phyloP scores from a whole-genome alignment of 352 stramenopile species.

The Halophytophthora polymorphica region DNA sequence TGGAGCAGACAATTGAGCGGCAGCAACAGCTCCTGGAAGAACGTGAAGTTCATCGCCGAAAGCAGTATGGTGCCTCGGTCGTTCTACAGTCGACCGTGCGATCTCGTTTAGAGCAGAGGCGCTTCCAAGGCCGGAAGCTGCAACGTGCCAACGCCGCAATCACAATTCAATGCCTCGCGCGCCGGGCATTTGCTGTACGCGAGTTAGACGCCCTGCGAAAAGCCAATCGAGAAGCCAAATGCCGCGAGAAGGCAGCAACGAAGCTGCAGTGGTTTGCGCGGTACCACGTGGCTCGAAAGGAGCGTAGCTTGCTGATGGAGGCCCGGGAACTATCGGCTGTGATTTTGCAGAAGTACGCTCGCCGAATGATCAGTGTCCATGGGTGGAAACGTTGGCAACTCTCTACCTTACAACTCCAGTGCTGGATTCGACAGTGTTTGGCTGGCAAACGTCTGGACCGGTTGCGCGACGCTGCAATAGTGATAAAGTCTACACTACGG shows the following conservation, averaged over 20 bases:
- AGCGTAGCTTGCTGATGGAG: conserved; percentile 25
- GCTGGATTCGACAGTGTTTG: conserved; percentile 27
- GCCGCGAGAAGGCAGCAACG: conserved; percentile 8
- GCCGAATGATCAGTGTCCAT: conserved; percentile 19
- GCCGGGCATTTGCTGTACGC: conserved; percentile 10
- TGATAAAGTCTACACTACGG: conserved; percentile 14
- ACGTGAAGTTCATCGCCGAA: conserved; percentile 27
- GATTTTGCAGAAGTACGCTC: conserved; percentile 49
- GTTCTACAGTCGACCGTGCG: conserved; percentile 59
- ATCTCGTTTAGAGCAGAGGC: conserved; percentile 52
- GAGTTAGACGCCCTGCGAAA: conserved; percentile 16
- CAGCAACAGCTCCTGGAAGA: conserved; percentile 42
- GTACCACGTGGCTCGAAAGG: conserved; percentile 36
- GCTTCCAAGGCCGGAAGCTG: conserved; percentile 55
- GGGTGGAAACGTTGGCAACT: conserved; percentile 10
- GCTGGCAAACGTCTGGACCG: conserved; percentile 5
- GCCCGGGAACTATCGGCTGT: conserved; percentile 37
- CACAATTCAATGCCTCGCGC: conserved; percentile 41
- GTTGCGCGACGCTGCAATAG: conserved; percentile 8
- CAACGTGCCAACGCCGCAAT: conserved; percentile 32
- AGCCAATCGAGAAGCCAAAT: conserved; percentile 7
- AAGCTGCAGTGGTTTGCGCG: conserved; percentile 41
- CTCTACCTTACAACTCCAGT: conserved; percentile 30
- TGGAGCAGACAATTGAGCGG: conserved; percentile 35
- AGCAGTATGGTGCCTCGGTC: conserved; percentile 49